Conservation (phyloP, 2,329 filamentous ascomycete genomes). For the Sporothrix luriei region DNA sequence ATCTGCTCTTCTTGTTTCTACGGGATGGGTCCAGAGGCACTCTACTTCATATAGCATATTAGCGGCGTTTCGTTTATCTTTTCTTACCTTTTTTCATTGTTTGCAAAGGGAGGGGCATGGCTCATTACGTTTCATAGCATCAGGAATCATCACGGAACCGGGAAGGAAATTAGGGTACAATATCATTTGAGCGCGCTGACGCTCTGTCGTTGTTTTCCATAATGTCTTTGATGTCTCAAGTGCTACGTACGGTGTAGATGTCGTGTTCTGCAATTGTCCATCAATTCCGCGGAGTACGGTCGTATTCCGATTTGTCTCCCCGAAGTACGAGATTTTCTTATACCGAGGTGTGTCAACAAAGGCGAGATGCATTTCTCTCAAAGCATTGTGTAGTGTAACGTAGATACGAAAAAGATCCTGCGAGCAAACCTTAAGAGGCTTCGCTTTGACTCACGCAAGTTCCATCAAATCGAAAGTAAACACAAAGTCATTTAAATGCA, state of each 20-base stretch:
- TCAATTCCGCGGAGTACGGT: too few relatives aligned
- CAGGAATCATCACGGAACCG: background rate
- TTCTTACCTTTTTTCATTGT: background rate
- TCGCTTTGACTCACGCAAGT: too few relatives aligned
- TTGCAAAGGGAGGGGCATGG: background rate
- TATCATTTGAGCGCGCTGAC: background rate
- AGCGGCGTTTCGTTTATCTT: conserved; percentile 5
- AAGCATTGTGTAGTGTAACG: background rate
- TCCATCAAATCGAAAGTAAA: too few relatives aligned
- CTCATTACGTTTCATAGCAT: background rate
- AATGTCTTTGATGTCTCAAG: background rate
- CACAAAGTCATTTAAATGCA: too few relatives aligned
- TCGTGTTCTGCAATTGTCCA: background rate
- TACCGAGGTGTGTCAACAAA: background rate
- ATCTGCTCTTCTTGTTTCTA: conserved; percentile 1
- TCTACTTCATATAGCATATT: conserved; percentile 13
- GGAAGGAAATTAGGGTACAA: background rate
- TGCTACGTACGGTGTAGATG: background rate
- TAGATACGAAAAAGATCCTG: background rate
- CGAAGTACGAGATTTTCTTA: background rate
- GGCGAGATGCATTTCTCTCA: background rate
- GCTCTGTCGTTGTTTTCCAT: background rate
- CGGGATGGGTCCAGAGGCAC: background rate
- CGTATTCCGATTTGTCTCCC: too few relatives aligned
- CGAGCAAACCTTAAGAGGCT: too few relatives aligned